Percentiles rank a stretch among this genome's conserved stretches.
These are phyloP conservation scores for Aspergillus fijiensis DNA, from an alignment of 2,329 filamentous ascomycete genomes.

Conservation along the genomic window DNA sequence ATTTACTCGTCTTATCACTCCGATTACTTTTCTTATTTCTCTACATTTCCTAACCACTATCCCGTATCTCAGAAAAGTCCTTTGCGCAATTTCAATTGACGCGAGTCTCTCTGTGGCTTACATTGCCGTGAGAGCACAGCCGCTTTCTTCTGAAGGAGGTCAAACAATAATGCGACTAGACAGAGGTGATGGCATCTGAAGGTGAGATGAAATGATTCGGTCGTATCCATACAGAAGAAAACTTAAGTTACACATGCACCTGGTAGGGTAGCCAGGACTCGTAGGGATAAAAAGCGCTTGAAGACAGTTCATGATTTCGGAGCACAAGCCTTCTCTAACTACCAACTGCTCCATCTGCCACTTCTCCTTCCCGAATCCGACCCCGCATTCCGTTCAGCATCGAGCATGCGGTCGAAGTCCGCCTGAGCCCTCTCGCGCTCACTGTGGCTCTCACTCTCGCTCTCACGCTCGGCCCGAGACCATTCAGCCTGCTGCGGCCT, in stretches of 20 bases:
- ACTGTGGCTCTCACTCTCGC: conserved; percentile 22
- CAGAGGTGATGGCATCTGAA: neutral
- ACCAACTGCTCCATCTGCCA: conserved; percentile 17
- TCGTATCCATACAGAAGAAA: neutral
- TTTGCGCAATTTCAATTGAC: neutral
- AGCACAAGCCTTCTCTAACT: conserved; percentile 14
- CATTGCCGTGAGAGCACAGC: neutral
- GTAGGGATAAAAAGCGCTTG: no score
- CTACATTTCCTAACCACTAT: neutral
- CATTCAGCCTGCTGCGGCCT: conserved; percentile 3
- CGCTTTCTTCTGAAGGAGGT: neutral
- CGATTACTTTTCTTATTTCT: neutral
- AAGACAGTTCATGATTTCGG: no score
- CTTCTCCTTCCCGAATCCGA: conserved; percentile 16
- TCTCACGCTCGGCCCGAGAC: conserved; percentile 10
- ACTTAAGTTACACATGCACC: no score
- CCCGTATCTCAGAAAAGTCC: conserved; percentile 17
- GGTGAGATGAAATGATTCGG: neutral
- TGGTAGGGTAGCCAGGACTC: no score
- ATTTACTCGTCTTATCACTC: neutral
- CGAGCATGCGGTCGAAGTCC: conserved; percentile 46
- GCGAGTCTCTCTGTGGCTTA: neutral
- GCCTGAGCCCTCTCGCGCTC: conserved; percentile 43
- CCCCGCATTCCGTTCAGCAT: conserved; percentile 37
- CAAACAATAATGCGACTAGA: neutral